phyloP scores from a whole-genome alignment of 495 filamentous ascomycete species.

The Penicillium canariense region DNA sequence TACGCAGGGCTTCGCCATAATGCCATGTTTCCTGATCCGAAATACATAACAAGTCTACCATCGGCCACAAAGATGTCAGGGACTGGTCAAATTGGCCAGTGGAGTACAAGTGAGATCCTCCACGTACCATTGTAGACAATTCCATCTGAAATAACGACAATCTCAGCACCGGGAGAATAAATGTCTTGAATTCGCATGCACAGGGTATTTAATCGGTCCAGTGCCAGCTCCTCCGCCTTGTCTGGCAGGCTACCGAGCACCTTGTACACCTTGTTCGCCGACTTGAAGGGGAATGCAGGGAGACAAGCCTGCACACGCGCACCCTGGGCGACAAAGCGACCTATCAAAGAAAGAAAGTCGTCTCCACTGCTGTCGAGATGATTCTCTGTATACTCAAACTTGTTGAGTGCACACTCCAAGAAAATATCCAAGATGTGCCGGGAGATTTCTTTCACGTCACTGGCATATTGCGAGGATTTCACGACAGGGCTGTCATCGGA shows the following conservation, averaged over 20 bases:
- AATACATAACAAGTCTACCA: conserved; percentile 47
- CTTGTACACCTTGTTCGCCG: conserved; percentile 44
- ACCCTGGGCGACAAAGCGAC: conserved; percentile 2
- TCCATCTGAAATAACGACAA: conserved; percentile 53
- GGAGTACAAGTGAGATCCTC: neutral
- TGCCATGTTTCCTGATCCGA: conserved; percentile 50
- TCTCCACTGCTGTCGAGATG: neutral
- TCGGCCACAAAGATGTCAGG: neutral
- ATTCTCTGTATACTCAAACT: conserved; percentile 5
- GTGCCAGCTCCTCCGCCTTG: conserved; percentile 50
- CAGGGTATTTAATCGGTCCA: conserved; percentile 43
- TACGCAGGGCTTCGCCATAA: conserved; percentile 48
- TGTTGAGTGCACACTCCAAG: conserved; percentile 6
- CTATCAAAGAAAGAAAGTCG: conserved; percentile 7
- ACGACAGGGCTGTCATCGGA: neutral
- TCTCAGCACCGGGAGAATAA: conserved; percentile 44
- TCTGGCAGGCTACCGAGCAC: conserved; percentile 50
- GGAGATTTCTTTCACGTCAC: neutral
- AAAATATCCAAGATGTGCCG: conserved; percentile 6
- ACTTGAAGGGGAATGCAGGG: conserved; percentile 56
- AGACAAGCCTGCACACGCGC: conserved; percentile 20
- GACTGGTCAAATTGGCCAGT: neutral
- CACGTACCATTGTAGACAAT: conserved; percentile 50
- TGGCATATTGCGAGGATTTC: neutral
- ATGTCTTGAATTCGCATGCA: conserved; percentile 43